Conservation (phyloP, 1,139 yeast genomes). For the Trichomonascaceae sp. region DNA sequence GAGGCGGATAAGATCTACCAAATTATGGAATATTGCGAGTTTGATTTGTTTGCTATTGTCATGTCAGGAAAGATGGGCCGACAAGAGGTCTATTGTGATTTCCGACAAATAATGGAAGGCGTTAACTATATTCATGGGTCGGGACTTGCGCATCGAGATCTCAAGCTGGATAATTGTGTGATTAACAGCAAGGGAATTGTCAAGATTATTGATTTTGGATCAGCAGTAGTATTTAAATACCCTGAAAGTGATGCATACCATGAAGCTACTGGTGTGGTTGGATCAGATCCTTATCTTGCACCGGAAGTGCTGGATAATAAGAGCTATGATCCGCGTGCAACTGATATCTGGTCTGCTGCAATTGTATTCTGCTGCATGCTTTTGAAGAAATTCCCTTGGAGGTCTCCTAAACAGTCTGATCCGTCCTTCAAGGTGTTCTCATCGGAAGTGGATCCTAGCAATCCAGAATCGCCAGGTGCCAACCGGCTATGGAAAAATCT, state of each 20-base stretch:
- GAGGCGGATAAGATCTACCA: conserved; percentile 84
- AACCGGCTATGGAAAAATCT: conserved; percentile 29
- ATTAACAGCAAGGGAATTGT: conserved; percentile 79
- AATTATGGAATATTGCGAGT: conserved; percentile 94
- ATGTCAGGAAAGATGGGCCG: conserved; percentile 90
- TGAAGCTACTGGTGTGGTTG: conserved; percentile 85
- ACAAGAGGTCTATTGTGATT: conserved; percentile 83
- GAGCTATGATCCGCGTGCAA: conserved; percentile 87
- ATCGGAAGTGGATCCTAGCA: conserved; percentile 8
- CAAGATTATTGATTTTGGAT: conserved; percentile 88
- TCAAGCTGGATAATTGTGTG: conserved; percentile 90
- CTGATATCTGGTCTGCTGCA: conserved; percentile 93
- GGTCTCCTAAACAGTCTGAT: conserved; percentile 83
- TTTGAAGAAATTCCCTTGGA: conserved; percentile 93
- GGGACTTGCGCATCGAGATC: conserved; percentile 89
- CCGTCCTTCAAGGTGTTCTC: conserved; percentile 59
- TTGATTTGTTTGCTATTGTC: conserved; percentile 87
- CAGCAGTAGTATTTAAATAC: conserved; percentile 87
- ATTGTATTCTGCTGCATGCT: conserved; percentile 94
- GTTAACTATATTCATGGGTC: conserved; percentile 77
- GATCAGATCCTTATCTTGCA: conserved; percentile 90
- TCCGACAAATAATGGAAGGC: conserved; percentile 79
- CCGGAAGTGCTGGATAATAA: conserved; percentile 84
- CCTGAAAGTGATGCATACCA: conserved; percentile 79
- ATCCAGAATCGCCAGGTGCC: conserved; percentile 22